Conservation (phyloP, 1,139 yeast species). For the Yamadazyma blattariae region DNA sequence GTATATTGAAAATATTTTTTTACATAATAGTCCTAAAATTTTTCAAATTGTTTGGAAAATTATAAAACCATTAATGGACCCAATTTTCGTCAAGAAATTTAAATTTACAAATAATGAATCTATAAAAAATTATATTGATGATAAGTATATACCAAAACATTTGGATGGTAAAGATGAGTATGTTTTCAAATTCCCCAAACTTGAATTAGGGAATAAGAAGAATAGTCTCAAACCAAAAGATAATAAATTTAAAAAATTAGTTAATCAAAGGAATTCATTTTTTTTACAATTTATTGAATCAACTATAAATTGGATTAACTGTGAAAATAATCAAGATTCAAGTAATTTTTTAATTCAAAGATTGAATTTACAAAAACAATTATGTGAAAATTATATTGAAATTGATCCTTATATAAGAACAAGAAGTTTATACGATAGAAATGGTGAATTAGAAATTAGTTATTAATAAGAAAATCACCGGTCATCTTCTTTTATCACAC, state of each 20-base stretch:
- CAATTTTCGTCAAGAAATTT: conserved; percentile 81
- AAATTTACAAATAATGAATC: conserved; percentile 69
- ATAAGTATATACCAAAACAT: conserved; percentile 52
- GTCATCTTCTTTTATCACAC: too few relatives aligned
- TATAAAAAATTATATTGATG: conserved; percentile 52
- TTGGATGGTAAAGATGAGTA: conserved; percentile 66
- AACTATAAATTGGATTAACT: conserved; percentile 67
- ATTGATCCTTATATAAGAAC: conserved; percentile 75
- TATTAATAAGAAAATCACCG: too few relatives aligned
- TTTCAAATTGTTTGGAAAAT: conserved; percentile 85
- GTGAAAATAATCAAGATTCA: conserved; percentile 42
- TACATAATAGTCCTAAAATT: conserved; percentile 90
- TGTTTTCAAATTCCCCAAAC: conserved; percentile 56
- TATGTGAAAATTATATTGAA: conserved; percentile 54
- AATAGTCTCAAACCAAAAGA: conserved; percentile 33
- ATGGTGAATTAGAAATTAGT: conserved; percentile 14
- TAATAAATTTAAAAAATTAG: conserved; percentile 23
- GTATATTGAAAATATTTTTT: conserved; percentile 67
- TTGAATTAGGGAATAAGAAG: too few relatives aligned
- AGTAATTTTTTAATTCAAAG: conserved; percentile 44
- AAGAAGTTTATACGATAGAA: conserved; percentile 64
- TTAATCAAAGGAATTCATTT: conserved; percentile 45
- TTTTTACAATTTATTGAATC: conserved; percentile 49
- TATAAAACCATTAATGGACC: conserved; percentile 84
- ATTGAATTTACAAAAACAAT: conserved; percentile 43